A percentile compares a stretch with the other conserved stretches of the same genome.
These are phyloP conservation scores for Phyllosticta paracitricarpa DNA, from an alignment of 2,329 filamentous ascomycete species.

Conservation along the genomic window DNA sequence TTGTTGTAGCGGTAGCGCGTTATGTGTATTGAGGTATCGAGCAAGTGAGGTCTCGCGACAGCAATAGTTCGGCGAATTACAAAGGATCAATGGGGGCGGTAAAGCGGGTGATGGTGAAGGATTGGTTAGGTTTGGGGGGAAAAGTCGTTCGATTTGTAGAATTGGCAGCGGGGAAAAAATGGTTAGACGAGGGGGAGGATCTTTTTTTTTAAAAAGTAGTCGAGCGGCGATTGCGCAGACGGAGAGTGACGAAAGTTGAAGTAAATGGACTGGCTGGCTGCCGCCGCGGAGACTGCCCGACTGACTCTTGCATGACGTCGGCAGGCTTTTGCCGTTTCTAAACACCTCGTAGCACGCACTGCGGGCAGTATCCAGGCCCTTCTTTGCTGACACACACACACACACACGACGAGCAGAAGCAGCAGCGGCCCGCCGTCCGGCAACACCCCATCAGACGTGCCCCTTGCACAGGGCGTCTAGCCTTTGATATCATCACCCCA, in stretches of 20 bases:
- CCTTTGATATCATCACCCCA: not conserved
- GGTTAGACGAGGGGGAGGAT: not conserved
- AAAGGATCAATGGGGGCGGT: not conserved
- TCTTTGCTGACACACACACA: not conserved
- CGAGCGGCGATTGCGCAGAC: not conserved
- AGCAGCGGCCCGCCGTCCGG: not conserved
- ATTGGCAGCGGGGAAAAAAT: not conserved
- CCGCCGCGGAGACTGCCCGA: too few species aligned
- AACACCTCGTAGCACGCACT: not conserved
- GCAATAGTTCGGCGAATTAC: not conserved
- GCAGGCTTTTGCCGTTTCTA: not conserved
- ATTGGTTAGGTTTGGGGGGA: not conserved
- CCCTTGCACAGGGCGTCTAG: not conserved
- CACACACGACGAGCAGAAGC: too few species aligned
- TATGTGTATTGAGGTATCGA: not conserved
- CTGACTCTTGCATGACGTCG: not conserved
- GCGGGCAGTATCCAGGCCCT: not conserved
- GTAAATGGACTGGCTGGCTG: not conserved
- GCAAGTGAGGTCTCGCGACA: not conserved
- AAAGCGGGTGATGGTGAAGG: not conserved
- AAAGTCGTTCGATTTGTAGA: not conserved
- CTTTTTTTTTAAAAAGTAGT: not conserved
- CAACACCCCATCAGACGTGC: not conserved
- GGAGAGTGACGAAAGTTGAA: not conserved
- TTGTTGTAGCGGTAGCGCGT: slow-evolving; percentile 16